Evolutionary conservation across 495 filamentous ascomycete species (phyloP).

Genomic region (Daldinia concentrica): DNA sequence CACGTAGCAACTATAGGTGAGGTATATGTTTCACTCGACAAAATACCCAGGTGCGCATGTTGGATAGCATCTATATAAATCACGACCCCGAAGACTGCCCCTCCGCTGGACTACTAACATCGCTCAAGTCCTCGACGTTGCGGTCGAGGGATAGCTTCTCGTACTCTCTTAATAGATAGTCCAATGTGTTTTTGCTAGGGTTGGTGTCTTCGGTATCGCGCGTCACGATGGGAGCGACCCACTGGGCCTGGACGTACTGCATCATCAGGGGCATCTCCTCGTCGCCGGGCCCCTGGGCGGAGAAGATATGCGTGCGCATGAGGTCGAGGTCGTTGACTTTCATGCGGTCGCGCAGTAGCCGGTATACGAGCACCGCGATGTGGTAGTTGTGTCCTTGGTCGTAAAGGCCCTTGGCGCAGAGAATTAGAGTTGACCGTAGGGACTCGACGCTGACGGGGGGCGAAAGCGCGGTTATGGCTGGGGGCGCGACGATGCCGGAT

Average conservation of each 20-base stretch:
- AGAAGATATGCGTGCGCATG: constrained; percentile 37
- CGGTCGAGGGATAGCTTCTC: constrained; percentile 32
- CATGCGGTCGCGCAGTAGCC: constrained; percentile 38
- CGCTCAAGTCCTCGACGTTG: constrained; percentile 24
- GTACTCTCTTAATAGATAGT: constrained; percentile 36
- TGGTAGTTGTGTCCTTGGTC: constrained; percentile 48
- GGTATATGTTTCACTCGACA: too few species aligned
- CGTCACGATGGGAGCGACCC: constrained; percentile 26
- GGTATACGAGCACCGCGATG: constrained; percentile 39
- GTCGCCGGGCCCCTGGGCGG: constrained; percentile 4
- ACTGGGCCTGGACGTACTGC: constrained; percentile 37
- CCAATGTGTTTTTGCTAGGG: constrained; percentile 14
- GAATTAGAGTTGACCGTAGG: constrained; percentile 47
- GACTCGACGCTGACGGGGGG: constrained; percentile 34
- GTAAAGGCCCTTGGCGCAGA: constrained; percentile 50
- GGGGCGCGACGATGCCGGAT: background rate
- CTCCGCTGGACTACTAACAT: background rate
- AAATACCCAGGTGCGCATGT: too few species aligned
- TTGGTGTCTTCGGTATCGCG: background rate
- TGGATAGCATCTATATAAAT: background rate
- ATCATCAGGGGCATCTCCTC: constrained; percentile 37
- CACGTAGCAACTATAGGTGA: too few species aligned
- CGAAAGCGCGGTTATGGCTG: background rate
- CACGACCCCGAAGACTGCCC: background rate
- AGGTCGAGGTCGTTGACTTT: constrained; percentile 34